Conservation (phyloP, 768 basidiomycete species). For the Galerina marginata region DNA sequence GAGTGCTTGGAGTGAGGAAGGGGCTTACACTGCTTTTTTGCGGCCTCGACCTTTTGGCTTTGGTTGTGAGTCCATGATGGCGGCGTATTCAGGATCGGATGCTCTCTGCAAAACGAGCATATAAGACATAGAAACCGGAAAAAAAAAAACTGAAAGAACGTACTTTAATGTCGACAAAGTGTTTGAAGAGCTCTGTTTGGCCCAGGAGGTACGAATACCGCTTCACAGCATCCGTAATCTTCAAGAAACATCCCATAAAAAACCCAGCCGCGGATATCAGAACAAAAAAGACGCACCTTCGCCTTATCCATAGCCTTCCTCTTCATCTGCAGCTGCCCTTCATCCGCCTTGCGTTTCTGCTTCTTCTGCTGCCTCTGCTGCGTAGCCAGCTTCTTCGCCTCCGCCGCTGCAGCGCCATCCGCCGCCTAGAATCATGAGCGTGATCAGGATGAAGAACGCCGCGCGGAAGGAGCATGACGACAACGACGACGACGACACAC, state of each 20-base stretch:
- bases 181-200: conserved; percentile 97
- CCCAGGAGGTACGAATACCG: conserved; percentile 97
- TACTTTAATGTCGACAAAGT: conserved; percentile 97
- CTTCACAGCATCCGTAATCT: conserved; percentile 94
- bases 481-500: conserved; percentile 31
- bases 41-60: conserved; percentile 85
- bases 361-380: conserved; percentile 43
- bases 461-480: conserved; percentile 2
- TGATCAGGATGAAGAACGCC: background rate
- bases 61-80: conserved; percentile 84
- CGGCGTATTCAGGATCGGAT: conserved; percentile 92
- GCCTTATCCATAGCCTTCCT: conserved; percentile 88
- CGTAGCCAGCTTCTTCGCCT: conserved; percentile 36
- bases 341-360: conserved; percentile 67
- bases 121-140: background rate
- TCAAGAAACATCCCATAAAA: conserved; percentile 15
- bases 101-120: conserved; percentile 57
- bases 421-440: background rate
- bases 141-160: conserved; percentile 11
- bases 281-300: conserved; percentile 53
- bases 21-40: conserved; percentile 76
- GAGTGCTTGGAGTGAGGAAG: background rate
- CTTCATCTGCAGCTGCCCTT: conserved; percentile 71
- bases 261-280: background rate
- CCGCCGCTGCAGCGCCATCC: conserved; percentile 30